A percentile compares a stretch with the other conserved stretches of the same genome.
Evolutionary conservation across 805 yeast species (phyloP).

Genomic region (Suhomyces sp.): DNA sequence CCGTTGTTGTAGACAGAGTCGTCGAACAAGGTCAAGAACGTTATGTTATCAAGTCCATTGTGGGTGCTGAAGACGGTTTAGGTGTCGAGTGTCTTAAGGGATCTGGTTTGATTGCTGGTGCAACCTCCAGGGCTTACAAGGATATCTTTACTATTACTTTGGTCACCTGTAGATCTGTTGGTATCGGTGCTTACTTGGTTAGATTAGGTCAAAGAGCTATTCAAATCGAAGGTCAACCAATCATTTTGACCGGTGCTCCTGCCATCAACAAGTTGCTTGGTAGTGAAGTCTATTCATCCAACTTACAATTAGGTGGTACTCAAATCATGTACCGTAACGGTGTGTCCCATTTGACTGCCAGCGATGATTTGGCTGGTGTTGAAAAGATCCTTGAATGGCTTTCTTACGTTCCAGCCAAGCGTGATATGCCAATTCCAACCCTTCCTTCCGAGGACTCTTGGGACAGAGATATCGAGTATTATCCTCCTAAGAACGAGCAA

Average conservation of each 20-base stretch:
- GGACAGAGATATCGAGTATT: slow-evolving; percentile 89
- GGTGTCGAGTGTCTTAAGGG: slow-evolving; percentile 99
- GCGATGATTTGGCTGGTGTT: slow-evolving; percentile 95
- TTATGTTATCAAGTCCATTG: slow-evolving; percentile 73
- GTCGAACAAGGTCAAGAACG: slow-evolving; percentile 87
- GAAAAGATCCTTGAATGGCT: slow-evolving; percentile 93
- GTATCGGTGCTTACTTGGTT: slow-evolving; percentile 98
- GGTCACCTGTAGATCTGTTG: slow-evolving; percentile 99
- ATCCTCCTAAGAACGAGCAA: slow-evolving; percentile 66
- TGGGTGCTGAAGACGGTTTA: slow-evolving; percentile 93
- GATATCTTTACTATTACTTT: slow-evolving; percentile 97
- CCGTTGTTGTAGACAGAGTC: slow-evolving; percentile 70
- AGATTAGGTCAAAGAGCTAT: slow-evolving; percentile 98
- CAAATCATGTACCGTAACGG: slow-evolving; percentile 98
- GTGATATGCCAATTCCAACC: slow-evolving; percentile 88
- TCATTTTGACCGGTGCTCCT: slow-evolving; percentile 98
- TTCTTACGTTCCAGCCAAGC: slow-evolving; percentile 88
- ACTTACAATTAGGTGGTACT: slow-evolving; percentile 98
- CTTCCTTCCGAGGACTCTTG: slow-evolving; percentile 78
- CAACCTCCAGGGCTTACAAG: slow-evolving; percentile 94
- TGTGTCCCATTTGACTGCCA: slow-evolving; percentile 96
- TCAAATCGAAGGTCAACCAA: slow-evolving; percentile 98
- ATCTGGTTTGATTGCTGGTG: slow-evolving; percentile 98
- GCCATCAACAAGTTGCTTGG: slow-evolving; percentile 96
- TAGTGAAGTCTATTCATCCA: slow-evolving; percentile 94